Evolutionary conservation across 495 filamentous ascomycete species (phyloP), one percentile per base, ranked within the genome.

Genomic region (Lindgomyces ingoldianus): DNA sequence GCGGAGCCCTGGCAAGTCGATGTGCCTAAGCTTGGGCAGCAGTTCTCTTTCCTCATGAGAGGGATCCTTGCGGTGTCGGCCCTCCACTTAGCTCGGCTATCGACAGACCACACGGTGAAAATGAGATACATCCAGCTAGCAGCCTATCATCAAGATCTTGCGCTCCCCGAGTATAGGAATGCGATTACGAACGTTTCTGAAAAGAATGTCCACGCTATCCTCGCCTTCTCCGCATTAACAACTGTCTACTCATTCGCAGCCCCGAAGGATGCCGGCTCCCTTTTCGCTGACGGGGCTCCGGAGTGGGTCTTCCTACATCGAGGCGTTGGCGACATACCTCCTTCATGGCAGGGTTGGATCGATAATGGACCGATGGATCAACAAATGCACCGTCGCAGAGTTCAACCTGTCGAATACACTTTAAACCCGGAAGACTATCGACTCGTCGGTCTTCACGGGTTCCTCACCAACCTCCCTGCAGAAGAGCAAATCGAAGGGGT

Each of bases 1-100:
- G 46, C 21, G n/a, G 47, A 54, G 18, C 62, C 62, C 1, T 65
- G 62, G 62, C 54, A 26, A 33, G 29, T 50, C n/a, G 53, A 64
- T 4, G 27, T 64, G 4, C 61, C 61, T 0, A 44, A 49, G 2
- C 25, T 57, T 18, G 55, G 22, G 11, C 62, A 65, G 44, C 29
- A 60, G 11, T 42, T 25, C 39, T 55, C 51, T 6, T 65, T 65
- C 36, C 33, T 65, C 51, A 65, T 65, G 62, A 45, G 62, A 30
- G 62, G 62, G 3, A 60, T 65, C 10, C 55, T 65, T 14, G 55
- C 62, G 1, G 55, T 60, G 4, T 45, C 52, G 4, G 24, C 61
- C 12, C 24, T 58, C 2, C 61, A 64, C 27, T 44, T 64, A 6
- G 21, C 52, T 18, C 29, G 30, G n/a, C 2, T 26, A 30, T 29